A percentile compares a stretch with the other conserved stretches of the same genome.
Conservation (phyloP, 2,329 filamentous ascomycete genomes). For the Fusarium kyushuense region DNA sequence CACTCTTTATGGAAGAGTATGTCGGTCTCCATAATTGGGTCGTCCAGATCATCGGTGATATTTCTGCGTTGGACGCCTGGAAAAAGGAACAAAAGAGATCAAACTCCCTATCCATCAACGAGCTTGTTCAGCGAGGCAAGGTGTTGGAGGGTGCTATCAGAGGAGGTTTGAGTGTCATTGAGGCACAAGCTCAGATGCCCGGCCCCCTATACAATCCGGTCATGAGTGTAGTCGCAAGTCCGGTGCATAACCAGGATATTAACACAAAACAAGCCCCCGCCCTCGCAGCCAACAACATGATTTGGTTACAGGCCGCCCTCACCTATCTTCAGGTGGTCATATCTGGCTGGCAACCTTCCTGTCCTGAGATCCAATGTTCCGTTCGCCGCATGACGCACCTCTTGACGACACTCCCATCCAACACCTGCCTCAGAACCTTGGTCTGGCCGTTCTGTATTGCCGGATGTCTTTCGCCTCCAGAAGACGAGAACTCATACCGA, state of each 20-base stretch:
- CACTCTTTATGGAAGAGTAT: constrained; percentile 62
- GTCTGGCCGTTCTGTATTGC: constrained; percentile 59
- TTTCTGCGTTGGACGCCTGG: constrained; percentile 66
- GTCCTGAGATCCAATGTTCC: constrained; percentile 54
- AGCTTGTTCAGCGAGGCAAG: constrained; percentile 60
- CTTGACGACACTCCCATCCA: constrained; percentile 49
- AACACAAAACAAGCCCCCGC: constrained; percentile 40
- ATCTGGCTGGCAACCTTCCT: constrained; percentile 63
- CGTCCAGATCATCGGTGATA: constrained; percentile 65
- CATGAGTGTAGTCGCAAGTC: constrained; percentile 38
- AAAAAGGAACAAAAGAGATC: constrained; percentile 61
- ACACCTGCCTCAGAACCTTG: constrained; percentile 52
- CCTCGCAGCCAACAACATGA: constrained; percentile 51
- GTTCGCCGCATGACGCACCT: constrained; percentile 53
- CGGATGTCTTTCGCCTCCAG: constrained; percentile 55
- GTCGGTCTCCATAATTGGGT: constrained; percentile 70
- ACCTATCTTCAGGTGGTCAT: constrained; percentile 63
- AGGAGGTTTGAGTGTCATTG: constrained; percentile 49
- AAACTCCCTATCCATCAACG: constrained; percentile 59
- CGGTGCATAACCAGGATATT: constrained; percentile 41
- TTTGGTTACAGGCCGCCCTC: constrained; percentile 63
- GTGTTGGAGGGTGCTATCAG: constrained; percentile 56
- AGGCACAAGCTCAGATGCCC: constrained; percentile 32
- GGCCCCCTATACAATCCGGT: constrained; percentile 15
- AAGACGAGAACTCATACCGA: constrained; percentile 59